phyloP scores from a whole-genome alignment of 352 stramenopile genomes.

The Globisporangium viniferum region DNA sequence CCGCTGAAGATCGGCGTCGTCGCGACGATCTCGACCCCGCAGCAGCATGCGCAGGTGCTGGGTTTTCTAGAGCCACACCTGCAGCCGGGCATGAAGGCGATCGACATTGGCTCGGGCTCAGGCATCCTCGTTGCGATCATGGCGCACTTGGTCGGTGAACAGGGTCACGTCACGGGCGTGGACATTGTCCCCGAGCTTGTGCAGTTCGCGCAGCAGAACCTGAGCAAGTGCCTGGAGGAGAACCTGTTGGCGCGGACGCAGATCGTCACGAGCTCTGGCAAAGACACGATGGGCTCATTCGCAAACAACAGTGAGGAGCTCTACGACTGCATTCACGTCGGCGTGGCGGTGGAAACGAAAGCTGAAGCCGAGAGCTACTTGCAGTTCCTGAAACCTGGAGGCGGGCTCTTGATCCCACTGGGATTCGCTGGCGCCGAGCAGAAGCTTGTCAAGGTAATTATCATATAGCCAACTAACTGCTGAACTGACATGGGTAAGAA shows the following conservation, averaged over 20 bases:
- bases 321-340: conserved; percentile 82
- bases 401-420: conserved; percentile 66
- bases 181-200: conserved; percentile 82
- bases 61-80: conserved; percentile 62
- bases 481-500: too few species aligned
- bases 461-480: too few species aligned
- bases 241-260: conserved; percentile 32
- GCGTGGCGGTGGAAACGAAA: conserved; percentile 78
- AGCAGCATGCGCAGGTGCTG: conserved; percentile 82
- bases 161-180: conserved; percentile 56
- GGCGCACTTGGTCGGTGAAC: conserved; percentile 57
- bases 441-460: conserved; percentile 73
- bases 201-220: conserved; percentile 60
- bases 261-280: conserved; percentile 45
- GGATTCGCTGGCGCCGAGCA: conserved; percentile 58
- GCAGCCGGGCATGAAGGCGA: conserved; percentile 47
- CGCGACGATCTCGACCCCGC: conserved; percentile 83
- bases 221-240: conserved; percentile 41
- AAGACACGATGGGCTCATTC: conserved; percentile 31
- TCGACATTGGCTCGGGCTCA: conserved; percentile 83
- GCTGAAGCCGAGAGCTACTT: conserved; percentile 66
- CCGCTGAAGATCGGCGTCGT: conserved; percentile 76
- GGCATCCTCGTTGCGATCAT: conserved; percentile 79
- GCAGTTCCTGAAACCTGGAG: conserved; percentile 63
- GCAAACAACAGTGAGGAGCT: conserved; percentile 2